Percentiles rank a stretch among this genome's conserved stretches.
Evolutionary conservation across 345 rosid species (phyloP).

Genomic region (Raphanus raphanistrum): DNA sequence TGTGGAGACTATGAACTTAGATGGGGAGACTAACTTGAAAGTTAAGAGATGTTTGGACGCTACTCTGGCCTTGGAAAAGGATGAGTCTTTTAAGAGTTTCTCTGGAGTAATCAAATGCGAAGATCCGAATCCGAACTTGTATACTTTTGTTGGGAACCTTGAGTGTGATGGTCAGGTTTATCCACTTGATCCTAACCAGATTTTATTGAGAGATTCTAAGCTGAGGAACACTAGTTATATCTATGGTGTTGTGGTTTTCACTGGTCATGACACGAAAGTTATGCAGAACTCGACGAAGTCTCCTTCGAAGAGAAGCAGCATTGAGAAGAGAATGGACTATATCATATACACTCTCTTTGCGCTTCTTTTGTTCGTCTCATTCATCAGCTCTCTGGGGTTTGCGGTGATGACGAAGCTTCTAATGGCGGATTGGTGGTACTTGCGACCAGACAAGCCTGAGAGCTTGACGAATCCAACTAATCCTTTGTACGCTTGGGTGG

Average conservation of each 20-base stretch:
- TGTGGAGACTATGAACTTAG: slow-evolving; percentile 85
- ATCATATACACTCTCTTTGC: slow-evolving; percentile 63
- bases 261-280: slow-evolving; percentile 67
- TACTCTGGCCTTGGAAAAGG: slow-evolving; percentile 49
- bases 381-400: slow-evolving; percentile 53
- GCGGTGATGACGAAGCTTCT: slow-evolving; percentile 38
- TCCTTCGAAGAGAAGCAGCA: slow-evolving; percentile 66
- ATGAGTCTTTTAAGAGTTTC: slow-evolving; percentile 45
- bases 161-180: slow-evolving; percentile 47
- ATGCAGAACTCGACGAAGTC: slow-evolving; percentile 62
- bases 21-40: slow-evolving; percentile 77
- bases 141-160: slow-evolving; percentile 67
- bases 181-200: slow-evolving; percentile 56
- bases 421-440: slow-evolving; percentile 69
- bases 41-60: slow-evolving; percentile 62
- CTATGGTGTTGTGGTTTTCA: slow-evolving; percentile 71
- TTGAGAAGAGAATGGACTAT: slow-evolving; percentile 68
- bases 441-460: slow-evolving; percentile 40
- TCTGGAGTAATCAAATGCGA: slow-evolving; percentile 52
- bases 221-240: slow-evolving; percentile 68
- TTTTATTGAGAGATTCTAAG: slow-evolving; percentile 75
- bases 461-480: slow-evolving; percentile 47
- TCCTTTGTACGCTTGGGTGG: slow-evolving; percentile 43
- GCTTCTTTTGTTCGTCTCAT: slow-evolving; percentile 51
- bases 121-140: slow-evolving; percentile 76